These are phyloP conservation scores for sweet orange (Citrus sinensis) DNA, from an alignment of 345 rosid genomes.

Conservation along the genomic window DNA sequence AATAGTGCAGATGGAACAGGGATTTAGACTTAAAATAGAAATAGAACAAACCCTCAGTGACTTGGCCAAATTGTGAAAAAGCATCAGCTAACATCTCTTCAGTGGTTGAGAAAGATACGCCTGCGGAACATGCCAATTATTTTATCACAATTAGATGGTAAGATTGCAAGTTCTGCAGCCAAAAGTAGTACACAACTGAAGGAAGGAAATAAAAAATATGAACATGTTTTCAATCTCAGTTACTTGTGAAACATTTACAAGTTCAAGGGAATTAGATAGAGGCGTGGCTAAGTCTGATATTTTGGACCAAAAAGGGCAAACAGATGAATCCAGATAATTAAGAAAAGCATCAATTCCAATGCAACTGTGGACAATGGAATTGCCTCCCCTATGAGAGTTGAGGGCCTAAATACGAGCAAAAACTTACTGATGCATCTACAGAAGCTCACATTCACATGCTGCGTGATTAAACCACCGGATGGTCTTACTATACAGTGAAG, in stretches of 20 bases:
- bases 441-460: too few species aligned
- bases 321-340: too few species aligned
- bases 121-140: conserved; percentile 20
- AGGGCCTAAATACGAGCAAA: too few species aligned
- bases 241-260: too few species aligned
- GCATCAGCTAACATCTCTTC: conserved; percentile 36
- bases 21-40: background rate
- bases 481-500: background rate
- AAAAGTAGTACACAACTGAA: background rate
- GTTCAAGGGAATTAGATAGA: background rate
- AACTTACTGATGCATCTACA: too few species aligned
- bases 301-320: too few species aligned
- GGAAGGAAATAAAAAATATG: background rate
- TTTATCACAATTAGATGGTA: background rate
- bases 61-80: conserved; percentile 58
- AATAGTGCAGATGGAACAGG: background rate
- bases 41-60: conserved; percentile 39
- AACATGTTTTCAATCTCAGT: background rate
- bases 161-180: background rate
- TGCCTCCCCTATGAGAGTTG: too few species aligned
- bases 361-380: too few species aligned
- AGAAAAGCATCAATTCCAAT: too few species aligned
- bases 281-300: too few species aligned
- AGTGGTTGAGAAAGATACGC: conserved; percentile 51
- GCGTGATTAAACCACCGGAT: background rate